Evolutionary conservation across 1,284 basidiomycete genomes (phyloP).

Genomic region (Tilletia caries): DNA sequence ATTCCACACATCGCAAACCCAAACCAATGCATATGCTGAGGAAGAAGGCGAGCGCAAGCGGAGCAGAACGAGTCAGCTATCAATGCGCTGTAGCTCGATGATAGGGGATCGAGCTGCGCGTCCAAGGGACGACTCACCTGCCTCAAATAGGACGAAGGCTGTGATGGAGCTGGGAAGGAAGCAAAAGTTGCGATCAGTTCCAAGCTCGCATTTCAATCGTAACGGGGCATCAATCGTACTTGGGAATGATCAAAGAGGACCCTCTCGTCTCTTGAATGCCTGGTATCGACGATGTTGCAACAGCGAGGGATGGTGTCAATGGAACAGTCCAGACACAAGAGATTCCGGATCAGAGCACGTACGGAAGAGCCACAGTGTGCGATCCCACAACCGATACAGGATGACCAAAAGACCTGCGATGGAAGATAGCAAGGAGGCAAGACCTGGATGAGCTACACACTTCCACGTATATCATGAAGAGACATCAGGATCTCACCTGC

Average conservation of each 20-base stretch:
- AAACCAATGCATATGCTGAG: background rate
- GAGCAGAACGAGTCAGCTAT: background rate
- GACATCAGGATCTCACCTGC: background rate
- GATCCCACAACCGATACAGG: background rate
- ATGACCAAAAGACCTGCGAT: background rate
- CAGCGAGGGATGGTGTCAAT: background rate
- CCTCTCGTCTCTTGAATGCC: background rate
- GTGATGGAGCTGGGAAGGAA: conserved; percentile 5
- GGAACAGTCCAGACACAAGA: background rate
- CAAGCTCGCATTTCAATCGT: background rate
- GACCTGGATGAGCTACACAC: background rate
- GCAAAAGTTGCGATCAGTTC: background rate
- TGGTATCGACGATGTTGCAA: too few species aligned
- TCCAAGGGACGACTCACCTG: background rate
- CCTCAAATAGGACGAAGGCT: conserved; percentile 4
- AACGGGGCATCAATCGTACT: background rate
- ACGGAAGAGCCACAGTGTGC: conserved; percentile 3
- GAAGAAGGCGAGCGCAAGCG: too few species aligned
- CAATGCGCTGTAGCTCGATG: too few species aligned
- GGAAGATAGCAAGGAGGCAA: background rate
- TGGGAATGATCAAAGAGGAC: background rate
- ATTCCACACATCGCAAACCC: conserved; percentile 1
- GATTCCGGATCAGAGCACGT: background rate
- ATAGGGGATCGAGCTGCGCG: too few species aligned
- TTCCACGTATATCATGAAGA: background rate